Base-by-base conservation (phyloP, 495 filamentous ascomycete genomes). In the Lepraria neglecta region DNA sequence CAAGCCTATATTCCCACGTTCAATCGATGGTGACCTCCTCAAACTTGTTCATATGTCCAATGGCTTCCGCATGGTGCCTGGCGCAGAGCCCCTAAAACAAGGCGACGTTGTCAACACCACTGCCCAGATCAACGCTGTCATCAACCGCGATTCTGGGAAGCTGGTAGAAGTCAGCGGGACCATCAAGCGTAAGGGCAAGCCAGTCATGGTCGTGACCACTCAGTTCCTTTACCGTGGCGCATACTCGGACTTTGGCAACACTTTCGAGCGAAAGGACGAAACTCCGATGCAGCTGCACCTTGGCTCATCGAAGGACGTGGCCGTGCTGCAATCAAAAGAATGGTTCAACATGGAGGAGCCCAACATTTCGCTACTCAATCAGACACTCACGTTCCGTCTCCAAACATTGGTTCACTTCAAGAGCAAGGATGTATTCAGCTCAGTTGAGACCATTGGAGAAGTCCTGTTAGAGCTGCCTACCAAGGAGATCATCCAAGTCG, bases 161-260 rank as follows among this genome's bases (percentile, higher is more conserved):
- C 96, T 97, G 91, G 94, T 99, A 10, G 95, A 97, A 74, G 91
- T 99, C 24, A 95, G 92, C 70, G 94, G 94, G 61, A 97, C 94
- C 7, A 96, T 98, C 68, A 87, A 84, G 57, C 84, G 95, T 24
- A 84, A 95, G 46, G 89, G 90, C 55, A 69, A 87, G 65, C 80
- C 90, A n/a, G 90, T 97, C 62, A 98, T 98, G 95, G 90, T 97
- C 70, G 94, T 98, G 17, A 95, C 90, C 15, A 96, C 91, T 54
- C 94, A 97, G 73, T 98, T 98, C 80, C 74, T 99, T 64, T 99
- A 97, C 75, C 87, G 94, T 31, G 94, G 94, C 45, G 82, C 80
- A 15, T 98, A 98, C 75, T 85, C 80, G 52, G 94, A 98, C 73
- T 98, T 85, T 65, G 87, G 96, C 74, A 97, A 97, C 73, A 98